Conservation (phyloP, 495 filamentous ascomycete genomes). For the Annulohypoxylon maeteangense region DNA sequence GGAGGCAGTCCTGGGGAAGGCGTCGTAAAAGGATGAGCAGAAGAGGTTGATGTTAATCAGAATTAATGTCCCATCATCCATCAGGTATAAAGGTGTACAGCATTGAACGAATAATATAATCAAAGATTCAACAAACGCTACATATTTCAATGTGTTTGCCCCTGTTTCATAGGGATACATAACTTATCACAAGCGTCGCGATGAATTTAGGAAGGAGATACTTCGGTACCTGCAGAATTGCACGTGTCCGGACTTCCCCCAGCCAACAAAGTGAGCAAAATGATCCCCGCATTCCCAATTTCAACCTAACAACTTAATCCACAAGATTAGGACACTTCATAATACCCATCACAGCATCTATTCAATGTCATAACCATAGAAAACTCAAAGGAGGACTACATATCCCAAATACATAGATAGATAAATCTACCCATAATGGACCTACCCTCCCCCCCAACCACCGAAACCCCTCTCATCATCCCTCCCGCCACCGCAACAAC, state of each 20-base stretch:
- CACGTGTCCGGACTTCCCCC: constrained; percentile 30
- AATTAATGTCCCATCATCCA: constrained; percentile 6
- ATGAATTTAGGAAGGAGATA: background rate
- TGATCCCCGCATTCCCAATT: background rate
- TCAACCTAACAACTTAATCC: background rate
- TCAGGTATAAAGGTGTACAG: constrained; percentile 10
- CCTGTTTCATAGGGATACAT: background rate
- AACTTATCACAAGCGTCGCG: background rate
- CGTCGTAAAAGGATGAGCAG: background rate
- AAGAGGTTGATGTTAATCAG: constrained; percentile 20
- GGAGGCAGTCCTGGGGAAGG: constrained; percentile 10
- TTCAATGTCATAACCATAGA: background rate
- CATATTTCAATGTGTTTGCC: background rate
- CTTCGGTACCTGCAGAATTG: constrained; percentile 3
- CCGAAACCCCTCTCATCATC: constrained; percentile 14
- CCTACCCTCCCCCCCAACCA: constrained; percentile 1
- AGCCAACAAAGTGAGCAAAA: background rate
- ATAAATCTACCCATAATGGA: constrained; percentile 7
- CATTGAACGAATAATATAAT: constrained; percentile 21
- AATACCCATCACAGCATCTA: background rate
- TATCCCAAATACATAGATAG: background rate
- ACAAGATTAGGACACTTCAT: constrained; percentile 27
- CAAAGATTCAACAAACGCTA: background rate
- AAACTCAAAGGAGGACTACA: background rate
- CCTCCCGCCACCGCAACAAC: constrained; percentile 8